These are phyloP conservation scores for Quambalaria eucalypti DNA, from an alignment of 1,284 basidiomycete species.

Conservation along the genomic window DNA sequence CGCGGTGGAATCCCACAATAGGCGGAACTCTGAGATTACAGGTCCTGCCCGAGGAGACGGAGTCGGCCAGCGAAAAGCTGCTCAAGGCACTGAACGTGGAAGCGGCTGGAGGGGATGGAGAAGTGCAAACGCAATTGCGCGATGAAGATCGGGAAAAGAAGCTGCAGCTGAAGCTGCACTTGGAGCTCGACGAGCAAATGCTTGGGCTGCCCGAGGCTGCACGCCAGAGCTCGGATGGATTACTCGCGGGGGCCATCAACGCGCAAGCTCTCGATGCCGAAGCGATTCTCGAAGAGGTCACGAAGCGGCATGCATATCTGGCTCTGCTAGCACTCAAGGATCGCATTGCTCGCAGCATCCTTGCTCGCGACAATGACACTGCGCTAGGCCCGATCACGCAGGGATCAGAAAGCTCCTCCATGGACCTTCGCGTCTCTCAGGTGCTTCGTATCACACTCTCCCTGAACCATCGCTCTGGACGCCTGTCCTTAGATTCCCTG, in stretches of 20 bases:
- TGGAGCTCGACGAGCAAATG: slow-evolving; percentile 5
- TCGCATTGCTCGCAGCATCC: not conserved
- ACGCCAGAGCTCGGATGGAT: no score
- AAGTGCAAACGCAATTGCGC: not conserved
- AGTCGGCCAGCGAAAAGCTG: not conserved
- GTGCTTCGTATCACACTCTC: not conserved
- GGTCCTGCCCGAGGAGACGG: not conserved
- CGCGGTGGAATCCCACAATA: not conserved
- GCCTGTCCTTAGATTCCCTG: slow-evolving; percentile 7
- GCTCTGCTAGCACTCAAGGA: slow-evolving; percentile 2
- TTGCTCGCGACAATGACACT: not conserved
- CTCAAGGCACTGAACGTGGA: not conserved
- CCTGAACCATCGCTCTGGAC: slow-evolving; percentile 21
- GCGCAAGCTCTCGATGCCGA: slow-evolving; percentile 6
- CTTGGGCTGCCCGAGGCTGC: no score
- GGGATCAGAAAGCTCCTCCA: not conserved
- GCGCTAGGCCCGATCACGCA: not conserved
- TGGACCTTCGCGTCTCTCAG: slow-evolving; percentile 2
- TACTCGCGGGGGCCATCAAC: not conserved
- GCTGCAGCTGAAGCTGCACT: slow-evolving; percentile 3
- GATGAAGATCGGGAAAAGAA: not conserved
- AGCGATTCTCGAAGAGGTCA: slow-evolving; percentile 4
- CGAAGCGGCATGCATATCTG: slow-evolving; percentile 3
- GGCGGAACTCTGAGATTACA: not conserved
- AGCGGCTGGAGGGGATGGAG: not conserved